Percentiles rank a stretch among this genome's conserved stretches.
Conservation (phyloP, 2,329 filamentous ascomycete species). For the Fusarium nisikadoi region DNA sequence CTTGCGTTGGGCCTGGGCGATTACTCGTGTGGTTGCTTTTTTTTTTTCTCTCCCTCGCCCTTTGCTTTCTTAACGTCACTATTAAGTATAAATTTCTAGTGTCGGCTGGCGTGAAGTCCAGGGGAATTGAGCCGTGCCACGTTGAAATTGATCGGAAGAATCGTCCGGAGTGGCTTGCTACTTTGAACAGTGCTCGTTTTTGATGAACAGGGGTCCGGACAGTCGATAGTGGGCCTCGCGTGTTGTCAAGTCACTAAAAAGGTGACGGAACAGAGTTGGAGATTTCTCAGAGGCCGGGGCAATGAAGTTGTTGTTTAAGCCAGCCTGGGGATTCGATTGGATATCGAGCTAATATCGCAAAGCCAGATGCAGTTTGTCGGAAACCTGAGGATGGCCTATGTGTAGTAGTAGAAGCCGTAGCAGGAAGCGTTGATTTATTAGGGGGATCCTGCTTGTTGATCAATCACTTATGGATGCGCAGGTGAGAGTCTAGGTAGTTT, state of each 20-base stretch:
- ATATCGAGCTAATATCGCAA: conserved; percentile 18
- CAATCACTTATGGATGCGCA: conserved; percentile 13
- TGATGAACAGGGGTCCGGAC: conserved; percentile 23
- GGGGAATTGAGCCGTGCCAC: conserved; percentile 35
- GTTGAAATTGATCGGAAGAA: conserved; percentile 27
- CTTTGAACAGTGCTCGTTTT: conserved; percentile 12
- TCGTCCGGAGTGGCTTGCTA: conserved; percentile 36
- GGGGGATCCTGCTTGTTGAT: conserved; percentile 18
- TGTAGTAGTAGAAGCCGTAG: conserved; percentile 5
- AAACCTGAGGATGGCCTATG: conserved; percentile 22
- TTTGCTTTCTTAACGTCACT: conserved; percentile 34
- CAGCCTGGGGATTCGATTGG: conserved; percentile 11
- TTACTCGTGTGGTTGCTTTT: neutral
- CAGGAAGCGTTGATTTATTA: conserved; percentile 19
- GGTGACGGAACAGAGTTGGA: conserved; percentile 14
- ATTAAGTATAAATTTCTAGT: conserved; percentile 20
- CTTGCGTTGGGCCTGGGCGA: conserved; percentile 20
- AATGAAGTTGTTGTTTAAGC: conserved; percentile 27
- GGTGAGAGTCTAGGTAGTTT: conserved; percentile 5
- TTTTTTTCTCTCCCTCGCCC: too few relatives aligned
- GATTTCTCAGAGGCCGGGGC: conserved; percentile 6
- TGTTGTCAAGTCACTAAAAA: conserved; percentile 24
- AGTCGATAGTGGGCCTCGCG: conserved; percentile 26
- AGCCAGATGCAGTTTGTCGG: conserved; percentile 12
- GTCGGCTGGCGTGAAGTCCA: conserved; percentile 28